These are phyloP conservation scores for Plasmodium sp. DNA, from an alignment of 169 alveolate genomes.

Conservation along the genomic window DNA sequence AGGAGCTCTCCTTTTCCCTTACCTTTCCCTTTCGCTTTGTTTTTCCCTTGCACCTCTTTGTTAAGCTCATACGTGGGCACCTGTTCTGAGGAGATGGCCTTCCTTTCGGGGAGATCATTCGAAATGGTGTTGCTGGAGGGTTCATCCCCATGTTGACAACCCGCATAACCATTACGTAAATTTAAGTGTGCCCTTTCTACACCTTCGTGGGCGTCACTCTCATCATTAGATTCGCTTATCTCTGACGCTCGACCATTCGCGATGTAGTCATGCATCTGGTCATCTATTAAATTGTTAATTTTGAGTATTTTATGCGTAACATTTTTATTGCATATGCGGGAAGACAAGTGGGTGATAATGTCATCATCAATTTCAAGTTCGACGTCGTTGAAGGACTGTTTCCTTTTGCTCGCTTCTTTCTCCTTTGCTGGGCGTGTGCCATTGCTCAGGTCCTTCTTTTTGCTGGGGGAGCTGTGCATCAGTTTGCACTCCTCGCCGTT, in stretches of 20 bases:
- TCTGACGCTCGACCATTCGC: not conserved
- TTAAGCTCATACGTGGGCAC: not conserved
- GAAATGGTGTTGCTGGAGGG: not conserved
- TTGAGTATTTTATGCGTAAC: slow-evolving; percentile 42
- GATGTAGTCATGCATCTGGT: slow-evolving; percentile 7
- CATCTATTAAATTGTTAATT: slow-evolving; percentile 55
- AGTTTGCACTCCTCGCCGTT: not conserved
- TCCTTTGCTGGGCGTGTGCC: not conserved
- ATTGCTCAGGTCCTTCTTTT: not conserved
- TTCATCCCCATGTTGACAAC: not conserved
- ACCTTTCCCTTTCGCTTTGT: not conserved
- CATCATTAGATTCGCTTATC: not conserved
- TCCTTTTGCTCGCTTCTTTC: not conserved
- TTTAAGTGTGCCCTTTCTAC: not conserved
- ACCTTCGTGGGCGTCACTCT: not conserved
- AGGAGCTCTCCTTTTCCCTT: not conserved
- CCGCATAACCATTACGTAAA: not conserved
- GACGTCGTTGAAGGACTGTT: slow-evolving; percentile 5
- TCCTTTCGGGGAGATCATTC: not conserved
- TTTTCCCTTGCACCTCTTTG: not conserved
- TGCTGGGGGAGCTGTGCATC: not conserved
- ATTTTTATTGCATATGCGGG: slow-evolving; percentile 30
- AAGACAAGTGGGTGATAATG: not conserved
- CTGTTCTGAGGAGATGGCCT: not conserved
- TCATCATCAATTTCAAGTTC: slow-evolving; percentile 59